A percentile compares a stretch with the other conserved stretches of the same genome.
These are phyloP conservation scores for Actinidia arguta DNA, from an alignment of 179 eudicot species.

Conservation along the genomic window DNA sequence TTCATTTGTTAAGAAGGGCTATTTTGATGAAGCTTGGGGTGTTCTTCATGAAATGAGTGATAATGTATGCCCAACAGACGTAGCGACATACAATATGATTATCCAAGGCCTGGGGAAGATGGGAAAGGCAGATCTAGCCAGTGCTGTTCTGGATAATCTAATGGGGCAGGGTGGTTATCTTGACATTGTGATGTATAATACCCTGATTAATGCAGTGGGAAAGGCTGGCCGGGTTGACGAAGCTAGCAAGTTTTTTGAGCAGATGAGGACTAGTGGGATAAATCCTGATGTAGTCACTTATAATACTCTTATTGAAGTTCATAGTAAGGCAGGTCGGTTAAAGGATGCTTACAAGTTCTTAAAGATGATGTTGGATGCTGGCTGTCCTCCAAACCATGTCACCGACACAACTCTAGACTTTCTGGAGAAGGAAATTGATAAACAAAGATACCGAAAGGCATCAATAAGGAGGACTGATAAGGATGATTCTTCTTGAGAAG, in stretches of 20 bases:
- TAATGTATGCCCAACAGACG: conserved; percentile 69
- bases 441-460: conserved; percentile 49
- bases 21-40: conserved; percentile 82
- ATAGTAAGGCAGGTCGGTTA: conserved; percentile 67
- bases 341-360: conserved; percentile 77
- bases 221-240: conserved; percentile 83
- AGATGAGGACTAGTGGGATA: conserved; percentile 80
- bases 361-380: conserved; percentile 92
- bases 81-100: conserved; percentile 82
- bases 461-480: conserved; percentile 30
- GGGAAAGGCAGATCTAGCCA: conserved; percentile 86
- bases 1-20: conserved; percentile 88
- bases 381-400: conserved; percentile 87
- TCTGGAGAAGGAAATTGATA: conserved; percentile 76
- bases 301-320: conserved; percentile 83
- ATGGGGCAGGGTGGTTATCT: conserved; percentile 84
- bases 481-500: conserved; percentile 25
- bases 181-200: conserved; percentile 92
- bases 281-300: conserved; percentile 89
- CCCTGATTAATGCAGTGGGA: conserved; percentile 85
- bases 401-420: conserved; percentile 81
- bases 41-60: conserved; percentile 76
- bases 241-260: conserved; percentile 65
- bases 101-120: conserved; percentile 88
- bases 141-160: conserved; percentile 66